Percentiles rank a stretch among this genome's conserved stretches.
Conservation (phyloP, 148 eudicot species). For the Dianthus caryophyllus region DNA sequence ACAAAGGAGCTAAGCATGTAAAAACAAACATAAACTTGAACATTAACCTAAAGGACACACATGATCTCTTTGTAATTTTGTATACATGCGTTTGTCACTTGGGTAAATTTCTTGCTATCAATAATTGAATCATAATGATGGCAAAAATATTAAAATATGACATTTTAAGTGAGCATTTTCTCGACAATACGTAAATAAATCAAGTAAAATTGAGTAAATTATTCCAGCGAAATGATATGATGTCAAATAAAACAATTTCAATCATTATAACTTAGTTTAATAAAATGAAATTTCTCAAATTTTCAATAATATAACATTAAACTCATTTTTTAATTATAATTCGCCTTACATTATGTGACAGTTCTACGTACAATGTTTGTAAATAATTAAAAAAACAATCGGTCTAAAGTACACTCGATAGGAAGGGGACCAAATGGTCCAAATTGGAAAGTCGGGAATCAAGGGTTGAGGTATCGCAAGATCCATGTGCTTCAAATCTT, state of each 20-base stretch:
- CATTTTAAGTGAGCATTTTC: too few relatives aligned
- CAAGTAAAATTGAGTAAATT: too few relatives aligned
- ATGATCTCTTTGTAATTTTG: not conserved
- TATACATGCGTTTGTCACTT: not conserved
- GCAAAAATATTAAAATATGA: not conserved
- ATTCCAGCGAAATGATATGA: too few relatives aligned
- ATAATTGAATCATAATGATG: not conserved
- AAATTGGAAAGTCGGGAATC: constrained; percentile 15
- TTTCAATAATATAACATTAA: too few relatives aligned
- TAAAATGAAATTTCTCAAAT: too few relatives aligned
- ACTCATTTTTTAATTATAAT: too few relatives aligned
- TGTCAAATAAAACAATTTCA: too few relatives aligned
- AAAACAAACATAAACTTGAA: constrained; percentile 1
- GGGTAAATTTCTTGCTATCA: constrained; percentile 3
- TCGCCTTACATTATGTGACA: too few relatives aligned
- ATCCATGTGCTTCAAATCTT: constrained; percentile 10
- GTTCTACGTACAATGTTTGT: too few relatives aligned
- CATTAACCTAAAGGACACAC: not conserved
- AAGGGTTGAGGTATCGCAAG: not conserved
- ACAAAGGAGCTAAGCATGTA: not conserved
- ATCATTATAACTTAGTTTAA: too few relatives aligned
- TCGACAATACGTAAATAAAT: too few relatives aligned
- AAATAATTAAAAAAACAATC: not conserved
- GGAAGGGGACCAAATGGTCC: constrained; percentile 15
- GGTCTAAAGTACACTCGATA: constrained; percentile 13